These are phyloP conservation scores for Oryza nivara DNA, from an alignment of 176 grass and related monocot genomes.

Conservation along the genomic window DNA sequence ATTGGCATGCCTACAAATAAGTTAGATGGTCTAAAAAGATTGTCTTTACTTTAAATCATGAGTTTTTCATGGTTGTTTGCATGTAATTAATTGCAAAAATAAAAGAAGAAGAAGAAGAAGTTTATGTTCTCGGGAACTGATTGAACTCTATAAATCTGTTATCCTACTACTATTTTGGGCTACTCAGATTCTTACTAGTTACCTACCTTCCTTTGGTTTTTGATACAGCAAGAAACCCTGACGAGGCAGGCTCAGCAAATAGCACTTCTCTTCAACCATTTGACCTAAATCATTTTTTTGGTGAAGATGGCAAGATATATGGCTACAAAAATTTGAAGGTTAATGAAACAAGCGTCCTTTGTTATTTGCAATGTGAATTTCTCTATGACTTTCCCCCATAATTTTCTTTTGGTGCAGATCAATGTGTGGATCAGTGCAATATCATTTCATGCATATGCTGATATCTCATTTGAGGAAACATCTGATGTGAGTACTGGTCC, in stretches of 20 bases:
- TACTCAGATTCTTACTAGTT: conserved; percentile 21
- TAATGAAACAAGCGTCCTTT: neutral
- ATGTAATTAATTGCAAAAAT: neutral
- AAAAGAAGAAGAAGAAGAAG: neutral
- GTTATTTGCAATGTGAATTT: conserved; percentile 19
- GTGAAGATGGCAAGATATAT: conserved; percentile 95
- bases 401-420: conserved; percentile 63
- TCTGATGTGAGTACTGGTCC: conserved; percentile 65
- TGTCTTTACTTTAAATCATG: neutral
- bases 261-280: conserved; percentile 60
- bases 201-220: conserved; percentile 21
- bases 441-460: conserved; percentile 85
- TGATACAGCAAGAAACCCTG: conserved; percentile 60
- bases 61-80: neutral
- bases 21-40: neutral
- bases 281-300: conserved; percentile 90
- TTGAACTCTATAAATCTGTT: neutral
- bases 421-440: conserved; percentile 77
- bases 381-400: conserved; percentile 18
- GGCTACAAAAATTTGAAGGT: conserved; percentile 91
- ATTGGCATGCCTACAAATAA: neutral
- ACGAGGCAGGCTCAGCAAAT: conserved; percentile 53
- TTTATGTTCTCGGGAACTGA: neutral
- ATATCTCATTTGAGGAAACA: conserved; percentile 73
- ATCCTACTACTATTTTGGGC: conserved; percentile 21